Evolutionary conservation across 257 asterid genomes (phyloP), one percentile per base, ranked within the genome.

Genomic region (Rubia yunnanensis): DNA sequence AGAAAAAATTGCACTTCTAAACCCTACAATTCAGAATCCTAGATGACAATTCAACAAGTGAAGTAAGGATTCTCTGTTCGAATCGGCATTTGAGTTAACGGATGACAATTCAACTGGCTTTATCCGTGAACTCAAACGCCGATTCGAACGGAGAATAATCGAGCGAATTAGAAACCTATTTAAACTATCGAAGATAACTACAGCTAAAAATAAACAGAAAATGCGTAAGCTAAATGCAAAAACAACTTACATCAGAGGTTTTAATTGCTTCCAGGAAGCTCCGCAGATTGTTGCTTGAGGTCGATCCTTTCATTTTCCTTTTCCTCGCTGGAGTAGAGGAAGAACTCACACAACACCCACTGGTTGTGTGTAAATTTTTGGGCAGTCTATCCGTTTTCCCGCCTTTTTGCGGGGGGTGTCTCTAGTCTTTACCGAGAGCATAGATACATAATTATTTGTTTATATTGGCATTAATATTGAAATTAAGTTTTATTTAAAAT

Each of bases 161-260:
- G 60, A 68, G 63, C 32, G 20, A 64, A 54, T 60, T 60, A 52
- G 22, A 60, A 64, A 28, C n/a, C 11, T 18, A 64, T 22, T 9
- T 8, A 36, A 60, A 60, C n/a, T 8, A 1, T 14, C n/a, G 11
- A 63, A 41, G 22, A 63, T 2, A 10, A 5, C 4, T 63, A 7
- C 8, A 18, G 35, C 57, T n/a, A 0, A 18, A 64, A 64, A 39
- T 46, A 20, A 24, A 64, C 27, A 5, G 23, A 65, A 55, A 31
- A 22, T n/a, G 5, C 22, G 30, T 24, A 68, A 20, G 56, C 10
- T 34, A 70, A 57, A 13, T 41, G 24, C 30, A 22, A 15, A 71
- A 41, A 72, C 69, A 76, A 57, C 84, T 87, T 70, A 72, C 98
- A 73, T 85, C 97, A 9, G 96, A 82, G 27, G 91, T 72, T 81